Conservation (phyloP, 1,284 basidiomycete genomes). For the Calocybe gambosa region DNA sequence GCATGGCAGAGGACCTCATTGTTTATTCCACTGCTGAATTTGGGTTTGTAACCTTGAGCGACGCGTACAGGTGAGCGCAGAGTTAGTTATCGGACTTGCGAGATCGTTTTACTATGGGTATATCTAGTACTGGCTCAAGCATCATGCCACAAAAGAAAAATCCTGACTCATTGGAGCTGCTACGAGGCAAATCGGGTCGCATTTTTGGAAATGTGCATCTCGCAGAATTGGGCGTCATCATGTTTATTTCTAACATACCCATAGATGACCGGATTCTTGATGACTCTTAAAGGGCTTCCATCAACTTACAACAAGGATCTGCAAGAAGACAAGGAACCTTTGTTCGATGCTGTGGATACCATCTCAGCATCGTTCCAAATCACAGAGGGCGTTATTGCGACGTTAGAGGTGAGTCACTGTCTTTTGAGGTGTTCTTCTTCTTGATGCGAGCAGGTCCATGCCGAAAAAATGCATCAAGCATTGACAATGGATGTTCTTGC, state of each 20-base stretch:
- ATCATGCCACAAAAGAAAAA: constrained; percentile 99
- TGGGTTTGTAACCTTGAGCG: constrained; percentile 89
- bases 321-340: constrained; percentile 97
- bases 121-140: constrained; percentile 85
- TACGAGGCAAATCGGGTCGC: constrained; percentile 93
- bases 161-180: constrained; percentile 91
- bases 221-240: background rate
- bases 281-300: constrained; percentile 95
- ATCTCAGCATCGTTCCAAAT: constrained; percentile 88
- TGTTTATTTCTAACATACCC: constrained; percentile 8
- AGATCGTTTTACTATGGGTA: constrained; percentile 3
- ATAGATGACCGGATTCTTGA: constrained; percentile 96
- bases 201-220: constrained; percentile 81
- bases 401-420: constrained; percentile 58
- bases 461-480: constrained; percentile 84
- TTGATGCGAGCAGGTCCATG: constrained; percentile 61
- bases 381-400: constrained; percentile 90
- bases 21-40: constrained; percentile 97
- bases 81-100: background rate
- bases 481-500: constrained; percentile 97
- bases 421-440: background rate
- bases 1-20: constrained; percentile 94
- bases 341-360: constrained; percentile 93
- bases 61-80: constrained; percentile 80
- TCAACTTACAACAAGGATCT: constrained; percentile 99